A percentile compares a stretch with the other conserved stretches of the same genome.
These are phyloP conservation scores for Mortierella sp. DNA, from an alignment of 371 early-diverging fungal species.

Conservation along the genomic window DNA sequence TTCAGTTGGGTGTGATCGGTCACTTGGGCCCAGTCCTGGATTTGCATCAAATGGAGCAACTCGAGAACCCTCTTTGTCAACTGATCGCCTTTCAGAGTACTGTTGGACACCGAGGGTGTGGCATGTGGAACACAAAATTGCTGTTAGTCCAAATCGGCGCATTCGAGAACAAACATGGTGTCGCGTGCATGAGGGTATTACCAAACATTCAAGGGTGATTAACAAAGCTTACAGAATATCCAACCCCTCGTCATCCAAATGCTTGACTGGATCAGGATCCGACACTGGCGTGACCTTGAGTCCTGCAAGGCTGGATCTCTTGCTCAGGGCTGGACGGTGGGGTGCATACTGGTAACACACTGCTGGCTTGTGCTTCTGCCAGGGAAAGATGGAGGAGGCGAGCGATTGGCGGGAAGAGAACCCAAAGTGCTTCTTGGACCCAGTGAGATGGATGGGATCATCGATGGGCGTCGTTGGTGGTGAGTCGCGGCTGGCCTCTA, in stretches of 20 bases:
- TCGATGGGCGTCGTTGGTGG: conserved; percentile 40
- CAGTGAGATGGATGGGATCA: conserved; percentile 32
- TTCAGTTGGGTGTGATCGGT: conserved; percentile 47
- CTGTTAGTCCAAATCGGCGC: too few relatives aligned
- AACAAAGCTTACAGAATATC: conserved; percentile 50
- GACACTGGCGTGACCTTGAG: conserved; percentile 20
- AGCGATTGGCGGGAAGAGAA: conserved; percentile 37
- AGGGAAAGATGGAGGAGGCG: conserved; percentile 45
- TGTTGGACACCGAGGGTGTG: too few relatives aligned
- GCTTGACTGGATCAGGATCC: conserved; percentile 32
- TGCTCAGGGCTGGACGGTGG: conserved; percentile 44
- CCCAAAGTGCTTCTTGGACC: conserved; percentile 47
- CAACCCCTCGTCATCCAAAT: conserved; percentile 31
- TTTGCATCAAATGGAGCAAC: conserved; percentile 35
- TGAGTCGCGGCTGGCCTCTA: conserved; percentile 14
- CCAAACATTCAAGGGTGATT: too few relatives aligned
- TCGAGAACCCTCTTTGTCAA: conserved; percentile 34
- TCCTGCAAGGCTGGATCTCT: conserved; percentile 35
- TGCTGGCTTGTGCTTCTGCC: conserved; percentile 51
- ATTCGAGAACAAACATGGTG: too few relatives aligned
- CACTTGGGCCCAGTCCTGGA: conserved; percentile 57
- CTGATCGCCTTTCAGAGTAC: conserved; percentile 28
- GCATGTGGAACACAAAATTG: too few relatives aligned
- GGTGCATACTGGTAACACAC: conserved; percentile 49
- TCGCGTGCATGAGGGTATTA: too few relatives aligned